Base-by-base conservation (phyloP, 306 rosid genomes). In the Alnus rubra region DNA sequence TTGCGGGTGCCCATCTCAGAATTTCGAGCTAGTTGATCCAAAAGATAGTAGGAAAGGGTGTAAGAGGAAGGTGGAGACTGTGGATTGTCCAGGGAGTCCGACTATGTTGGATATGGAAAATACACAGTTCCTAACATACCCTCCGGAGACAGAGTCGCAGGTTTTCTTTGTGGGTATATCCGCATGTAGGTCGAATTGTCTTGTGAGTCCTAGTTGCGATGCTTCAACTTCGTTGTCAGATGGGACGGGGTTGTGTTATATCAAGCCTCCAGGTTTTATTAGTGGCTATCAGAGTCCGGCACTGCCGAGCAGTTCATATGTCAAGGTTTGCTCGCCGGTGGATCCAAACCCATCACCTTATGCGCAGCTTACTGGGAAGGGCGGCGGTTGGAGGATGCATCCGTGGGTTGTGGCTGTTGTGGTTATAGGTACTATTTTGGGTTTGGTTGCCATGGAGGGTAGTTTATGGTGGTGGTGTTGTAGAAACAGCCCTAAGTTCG, bases 401-500 rank as follows among this genome's bases (percentile, higher is more conserved):
- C 74, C 86, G 59, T 91, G 97, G 97, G 5, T 88, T 14, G 80
- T 89, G 30, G 87, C 54, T 37, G 69, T 88, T 51, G 88, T 70
- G 42, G 87, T 94, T 85, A 56, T 88, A 15, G 90, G 88, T 9
- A 84, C 95, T n/a, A 80, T 92, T 75, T 50, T 87, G 50, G 89
- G 72, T 58, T 59, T 92, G 85, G 18, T 87, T 75, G 92, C 79
- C 19, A 71, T 87, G 63, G 97, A 89, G 86, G 95, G 87, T 74
- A 91, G 90, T 71, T 75, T 94, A 53, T 94, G 98, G 98, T 79
- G 86, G 74, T 92, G 93, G 89, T 92, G 93, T 75, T 94, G 97
- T 82, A 84, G 92, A 62, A 91, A 92, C 60, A 81, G 76, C 54
- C 33, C 82, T 2, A 84, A 81, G 6, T 88, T 92, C 48, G 89